Evolutionary conservation across 75 land plant species (phyloP).

Genomic region (Picea glauca): DNA sequence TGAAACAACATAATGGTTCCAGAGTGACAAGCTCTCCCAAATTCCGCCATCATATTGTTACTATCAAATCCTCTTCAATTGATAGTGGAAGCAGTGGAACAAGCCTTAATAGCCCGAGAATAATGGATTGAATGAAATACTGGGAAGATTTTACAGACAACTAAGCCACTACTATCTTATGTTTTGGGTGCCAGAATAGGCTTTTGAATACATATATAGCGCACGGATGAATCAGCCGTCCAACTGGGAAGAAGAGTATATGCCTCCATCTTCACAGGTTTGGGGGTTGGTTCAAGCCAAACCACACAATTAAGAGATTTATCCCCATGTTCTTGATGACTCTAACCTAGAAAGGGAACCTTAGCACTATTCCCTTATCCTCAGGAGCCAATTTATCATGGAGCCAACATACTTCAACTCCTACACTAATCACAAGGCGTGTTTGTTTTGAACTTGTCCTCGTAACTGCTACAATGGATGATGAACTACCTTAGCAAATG

Average conservation of each 20-base stretch:
- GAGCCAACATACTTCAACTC: not conserved
- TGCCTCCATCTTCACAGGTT: not conserved
- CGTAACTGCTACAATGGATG: not conserved
- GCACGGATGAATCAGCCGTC: not conserved
- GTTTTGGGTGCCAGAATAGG: not conserved
- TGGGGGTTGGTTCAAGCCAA: not conserved
- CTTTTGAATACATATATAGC: not conserved
- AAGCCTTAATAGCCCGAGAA: conserved; percentile 4
- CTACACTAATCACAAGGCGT: not conserved
- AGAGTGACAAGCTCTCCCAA: conserved; percentile 21
- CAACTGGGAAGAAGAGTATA: not conserved
- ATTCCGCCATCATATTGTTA: conserved; percentile 18
- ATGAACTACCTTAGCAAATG: not conserved
- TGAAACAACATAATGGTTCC: conserved; percentile 14
- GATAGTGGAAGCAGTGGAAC: conserved; percentile 21
- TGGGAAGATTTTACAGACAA: not conserved
- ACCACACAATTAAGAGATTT: not conserved
- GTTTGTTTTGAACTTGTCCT: not conserved
- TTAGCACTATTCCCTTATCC: not conserved
- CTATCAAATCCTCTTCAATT: conserved; percentile 19
- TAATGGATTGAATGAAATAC: not conserved
- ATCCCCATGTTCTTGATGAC: not conserved
- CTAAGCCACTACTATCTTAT: not conserved
- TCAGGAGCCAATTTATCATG: not conserved
- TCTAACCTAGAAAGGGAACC: not conserved